These are phyloP conservation scores for Aureobasidium pullulans DNA, from an alignment of 2,329 filamentous ascomycete species.

Conservation along the genomic window DNA sequence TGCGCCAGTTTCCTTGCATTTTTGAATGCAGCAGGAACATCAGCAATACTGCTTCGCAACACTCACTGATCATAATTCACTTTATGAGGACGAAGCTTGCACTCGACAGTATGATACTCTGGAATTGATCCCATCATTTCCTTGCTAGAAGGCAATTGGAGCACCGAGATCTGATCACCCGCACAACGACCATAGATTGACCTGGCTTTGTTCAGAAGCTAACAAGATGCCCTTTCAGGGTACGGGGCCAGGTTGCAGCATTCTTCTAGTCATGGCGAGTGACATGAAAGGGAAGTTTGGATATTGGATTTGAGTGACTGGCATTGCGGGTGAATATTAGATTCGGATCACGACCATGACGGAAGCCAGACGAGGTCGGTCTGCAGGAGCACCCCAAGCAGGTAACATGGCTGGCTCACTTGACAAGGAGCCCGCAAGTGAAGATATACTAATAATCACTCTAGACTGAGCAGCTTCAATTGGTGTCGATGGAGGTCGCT, in stretches of 20 bases:
- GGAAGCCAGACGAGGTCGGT: not conserved
- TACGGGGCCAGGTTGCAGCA: not conserved
- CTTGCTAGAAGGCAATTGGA: not conserved
- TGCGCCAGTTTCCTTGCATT: not conserved
- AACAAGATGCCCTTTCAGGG: not conserved
- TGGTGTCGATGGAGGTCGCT: not conserved
- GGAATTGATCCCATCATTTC: not conserved
- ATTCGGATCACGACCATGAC: not conserved
- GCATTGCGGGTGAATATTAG: slow-evolving; percentile 1
- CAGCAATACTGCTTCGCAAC: not conserved
- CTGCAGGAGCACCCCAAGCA: not conserved
- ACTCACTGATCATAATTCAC: not conserved
- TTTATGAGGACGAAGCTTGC: not conserved
- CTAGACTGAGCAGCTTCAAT: not conserved
- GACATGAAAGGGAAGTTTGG: not conserved
- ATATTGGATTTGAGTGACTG: not conserved
- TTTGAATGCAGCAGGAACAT: not conserved
- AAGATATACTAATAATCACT: not conserved
- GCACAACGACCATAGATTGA: not conserved
- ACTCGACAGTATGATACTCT: not conserved
- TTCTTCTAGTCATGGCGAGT: not conserved
- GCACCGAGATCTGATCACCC: not conserved
- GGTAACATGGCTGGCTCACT: not conserved
- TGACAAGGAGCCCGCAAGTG: too few species aligned
- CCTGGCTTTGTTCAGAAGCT: not conserved